Evolutionary conservation across 768 basidiomycete genomes (phyloP).

Genomic region (Cystofilobasidium bisporidii): DNA sequence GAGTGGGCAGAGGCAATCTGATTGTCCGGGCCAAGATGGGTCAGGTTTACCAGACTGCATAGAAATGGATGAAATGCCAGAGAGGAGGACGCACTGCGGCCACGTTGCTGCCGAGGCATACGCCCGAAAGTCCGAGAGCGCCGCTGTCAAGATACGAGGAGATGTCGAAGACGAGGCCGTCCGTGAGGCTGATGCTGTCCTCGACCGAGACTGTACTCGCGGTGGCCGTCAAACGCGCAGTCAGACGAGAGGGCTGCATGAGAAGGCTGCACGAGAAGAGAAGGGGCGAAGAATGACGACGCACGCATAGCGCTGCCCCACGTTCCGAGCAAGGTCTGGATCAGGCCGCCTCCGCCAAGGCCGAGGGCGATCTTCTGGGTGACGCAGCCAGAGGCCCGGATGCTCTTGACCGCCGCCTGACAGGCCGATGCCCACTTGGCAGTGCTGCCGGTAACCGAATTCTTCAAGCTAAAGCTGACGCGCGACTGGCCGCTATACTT

Average conservation of each 20-base stretch:
- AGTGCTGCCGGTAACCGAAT: neutral
- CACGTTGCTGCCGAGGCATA: neutral
- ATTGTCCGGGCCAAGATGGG: no score
- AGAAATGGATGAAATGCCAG: no score
- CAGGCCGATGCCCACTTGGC: neutral
- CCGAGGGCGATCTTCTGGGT: neutral
- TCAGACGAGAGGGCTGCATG: no score
- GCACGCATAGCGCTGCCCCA: neutral
- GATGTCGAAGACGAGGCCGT: neutral
- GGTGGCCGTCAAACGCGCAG: no score
- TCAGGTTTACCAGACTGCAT: no score
- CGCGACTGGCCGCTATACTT: slow-evolving; percentile 44
- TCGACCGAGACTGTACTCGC: neutral
- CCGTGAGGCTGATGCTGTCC: neutral
- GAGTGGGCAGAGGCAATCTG: neutral
- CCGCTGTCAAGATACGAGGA: neutral
- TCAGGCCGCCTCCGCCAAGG: neutral
- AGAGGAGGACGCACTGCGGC: neutral
- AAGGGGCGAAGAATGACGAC: neutral
- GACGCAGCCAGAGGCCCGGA: neutral
- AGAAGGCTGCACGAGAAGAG: no score
- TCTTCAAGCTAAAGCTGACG: slow-evolving; percentile 42
- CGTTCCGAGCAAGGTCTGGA: neutral
- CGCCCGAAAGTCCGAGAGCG: neutral
- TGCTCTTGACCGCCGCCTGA: neutral